Percentiles rank a stretch among this genome's conserved stretches.
phyloP scores from a whole-genome alignment of 768 basidiomycete genomes.

The Lepiota brunneoincarnata region DNA sequence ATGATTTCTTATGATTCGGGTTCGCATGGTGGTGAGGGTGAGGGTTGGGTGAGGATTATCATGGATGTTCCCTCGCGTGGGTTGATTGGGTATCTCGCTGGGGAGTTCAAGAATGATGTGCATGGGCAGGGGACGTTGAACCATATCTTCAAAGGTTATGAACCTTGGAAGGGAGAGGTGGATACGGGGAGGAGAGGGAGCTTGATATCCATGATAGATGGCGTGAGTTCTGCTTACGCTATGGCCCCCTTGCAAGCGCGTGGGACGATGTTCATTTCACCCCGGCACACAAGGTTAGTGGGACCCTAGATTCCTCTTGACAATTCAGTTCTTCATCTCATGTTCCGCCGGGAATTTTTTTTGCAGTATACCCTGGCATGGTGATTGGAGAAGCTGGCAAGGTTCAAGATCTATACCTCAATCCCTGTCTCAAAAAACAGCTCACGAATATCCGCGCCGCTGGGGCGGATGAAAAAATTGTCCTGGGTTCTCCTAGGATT shows the following conservation, averaged over 20 bases:
- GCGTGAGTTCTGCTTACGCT: conserved; percentile 45
- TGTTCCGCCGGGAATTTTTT: not conserved
- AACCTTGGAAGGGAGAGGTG: conserved; percentile 39
- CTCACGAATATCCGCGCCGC: conserved; percentile 49
- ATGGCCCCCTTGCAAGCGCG: conserved; percentile 49
- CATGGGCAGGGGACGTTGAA: conserved; percentile 52
- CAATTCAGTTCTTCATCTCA: not conserved
- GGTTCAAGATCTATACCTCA: conserved; percentile 42
- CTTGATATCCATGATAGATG: conserved; percentile 44
- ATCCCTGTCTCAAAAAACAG: conserved; percentile 47
- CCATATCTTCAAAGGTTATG: conserved; percentile 50
- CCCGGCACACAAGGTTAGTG: conserved; percentile 39
- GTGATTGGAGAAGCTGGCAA: conserved; percentile 50
- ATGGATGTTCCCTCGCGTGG: conserved; percentile 49
- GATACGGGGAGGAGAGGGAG: conserved; percentile 48
- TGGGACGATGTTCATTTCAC: conserved; percentile 42
- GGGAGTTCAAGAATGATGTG: conserved; percentile 50
- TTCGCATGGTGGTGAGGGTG: conserved; percentile 30
- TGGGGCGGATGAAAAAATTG: conserved; percentile 48
- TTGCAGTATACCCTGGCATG: conserved; percentile 47
- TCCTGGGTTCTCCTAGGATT: conserved; percentile 37
- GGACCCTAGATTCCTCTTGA: not conserved
- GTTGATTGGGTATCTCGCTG: conserved; percentile 50
- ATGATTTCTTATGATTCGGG: conserved; percentile 44
- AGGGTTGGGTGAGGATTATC: conserved; percentile 44